Conservation (phyloP, 2,329 filamentous ascomycete genomes). For the Colletotrichum zoysiae region DNA sequence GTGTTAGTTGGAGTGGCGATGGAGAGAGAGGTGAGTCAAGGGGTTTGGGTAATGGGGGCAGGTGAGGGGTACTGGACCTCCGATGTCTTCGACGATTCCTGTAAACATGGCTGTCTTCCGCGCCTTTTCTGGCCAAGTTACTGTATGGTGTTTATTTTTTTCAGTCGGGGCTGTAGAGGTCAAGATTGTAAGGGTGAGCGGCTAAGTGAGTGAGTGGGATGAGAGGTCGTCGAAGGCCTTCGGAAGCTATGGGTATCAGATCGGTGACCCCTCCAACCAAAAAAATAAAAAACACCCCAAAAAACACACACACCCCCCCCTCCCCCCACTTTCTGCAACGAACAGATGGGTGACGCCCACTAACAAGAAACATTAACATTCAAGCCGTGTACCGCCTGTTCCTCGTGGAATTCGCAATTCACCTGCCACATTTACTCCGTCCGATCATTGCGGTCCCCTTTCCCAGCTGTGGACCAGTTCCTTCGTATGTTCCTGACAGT, state of each 20-base stretch:
- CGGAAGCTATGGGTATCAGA: constrained; percentile 26
- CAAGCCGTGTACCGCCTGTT: background rate
- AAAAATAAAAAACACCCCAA: background rate
- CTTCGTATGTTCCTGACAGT: background rate
- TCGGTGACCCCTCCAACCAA: constrained; percentile 31
- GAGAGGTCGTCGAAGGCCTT: constrained; percentile 23
- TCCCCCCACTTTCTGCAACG: constrained; percentile 38
- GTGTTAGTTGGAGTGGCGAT: constrained; percentile 43
- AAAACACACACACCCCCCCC: background rate
- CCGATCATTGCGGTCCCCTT: background rate
- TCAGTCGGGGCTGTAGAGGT: background rate
- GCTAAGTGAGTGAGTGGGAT: constrained; percentile 8
- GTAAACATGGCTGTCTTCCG: constrained; percentile 80
- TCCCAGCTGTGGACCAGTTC: background rate
- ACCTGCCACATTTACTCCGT: background rate
- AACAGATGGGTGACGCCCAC: constrained; percentile 3
- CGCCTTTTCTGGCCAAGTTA: background rate
- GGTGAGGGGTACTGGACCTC: constrained; percentile 73
- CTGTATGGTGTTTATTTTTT: too few species aligned
- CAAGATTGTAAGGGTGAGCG: background rate
- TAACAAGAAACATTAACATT: background rate
- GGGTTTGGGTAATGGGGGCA: constrained; percentile 5
- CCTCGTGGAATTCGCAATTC: background rate
- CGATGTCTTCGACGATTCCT: constrained; percentile 91
- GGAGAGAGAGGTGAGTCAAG: constrained; percentile 11